phyloP scores from a whole-genome alignment of 768 basidiomycete species.

The Cytidiella melzeri region DNA sequence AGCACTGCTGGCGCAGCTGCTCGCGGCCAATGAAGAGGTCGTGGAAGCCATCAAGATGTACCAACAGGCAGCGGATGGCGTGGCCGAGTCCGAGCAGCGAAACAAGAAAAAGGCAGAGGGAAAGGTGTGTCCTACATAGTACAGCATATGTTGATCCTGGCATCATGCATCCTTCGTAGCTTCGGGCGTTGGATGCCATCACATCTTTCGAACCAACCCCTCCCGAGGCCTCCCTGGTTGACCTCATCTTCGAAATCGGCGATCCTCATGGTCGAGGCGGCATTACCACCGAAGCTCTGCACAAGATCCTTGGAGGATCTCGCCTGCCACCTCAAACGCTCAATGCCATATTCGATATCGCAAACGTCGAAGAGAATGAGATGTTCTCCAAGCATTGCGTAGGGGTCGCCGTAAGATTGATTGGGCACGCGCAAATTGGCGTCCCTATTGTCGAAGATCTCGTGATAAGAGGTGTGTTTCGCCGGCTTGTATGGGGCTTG shows the following conservation, averaged over 20 bases:
- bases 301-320: constrained; percentile 51
- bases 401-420: constrained; percentile 53
- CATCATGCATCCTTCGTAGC: background rate
- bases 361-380: constrained; percentile 54
- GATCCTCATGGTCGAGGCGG: constrained; percentile 38
- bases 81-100: constrained; percentile 23
- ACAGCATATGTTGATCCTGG: background rate
- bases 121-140: constrained; percentile 9
- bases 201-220: constrained; percentile 22
- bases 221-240: constrained; percentile 27
- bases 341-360: constrained; percentile 58
- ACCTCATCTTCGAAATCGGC: constrained; percentile 28
- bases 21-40: constrained; percentile 68
- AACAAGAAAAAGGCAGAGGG: constrained; percentile 16
- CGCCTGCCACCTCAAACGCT: constrained; percentile 48
- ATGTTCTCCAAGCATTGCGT: constrained; percentile 49
- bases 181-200: constrained; percentile 13
- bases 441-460: constrained; percentile 35
- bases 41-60: constrained; percentile 63
- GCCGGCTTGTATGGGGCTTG: background rate
- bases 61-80: constrained; percentile 58
- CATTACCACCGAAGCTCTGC: constrained; percentile 46
- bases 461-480: constrained; percentile 41
- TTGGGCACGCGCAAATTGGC: constrained; percentile 60
- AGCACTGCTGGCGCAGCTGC: constrained; percentile 60